Evolutionary conservation across 1,139 yeast species (phyloP).

Genomic region (Sugiyamaella paludigena): DNA sequence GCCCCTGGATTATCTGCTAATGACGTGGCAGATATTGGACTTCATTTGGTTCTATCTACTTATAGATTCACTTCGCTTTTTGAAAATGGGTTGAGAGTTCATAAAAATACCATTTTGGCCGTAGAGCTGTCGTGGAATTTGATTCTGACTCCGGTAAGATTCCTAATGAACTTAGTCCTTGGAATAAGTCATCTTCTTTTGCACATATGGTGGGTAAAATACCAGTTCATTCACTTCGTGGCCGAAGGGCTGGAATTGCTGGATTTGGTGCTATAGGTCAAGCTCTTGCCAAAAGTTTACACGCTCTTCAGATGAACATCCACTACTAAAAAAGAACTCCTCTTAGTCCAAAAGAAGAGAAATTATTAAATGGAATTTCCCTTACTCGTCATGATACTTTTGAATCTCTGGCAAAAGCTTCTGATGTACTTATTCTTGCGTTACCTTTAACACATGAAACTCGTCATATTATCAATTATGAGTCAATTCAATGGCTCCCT

Average conservation of each 20-base stretch:
- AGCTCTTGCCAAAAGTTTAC: constrained; percentile 56
- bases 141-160: constrained; percentile 30
- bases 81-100: constrained; percentile 43
- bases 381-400: constrained; percentile 44
- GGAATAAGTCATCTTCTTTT: constrained; percentile 9
- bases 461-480: constrained; percentile 50
- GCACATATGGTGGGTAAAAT: constrained; percentile 21
- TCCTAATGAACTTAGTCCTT: constrained; percentile 37
- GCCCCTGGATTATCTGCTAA: constrained; percentile 52
- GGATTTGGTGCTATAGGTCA: constrained; percentile 82
- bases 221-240: constrained; percentile 42
- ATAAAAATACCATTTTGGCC: constrained; percentile 45
- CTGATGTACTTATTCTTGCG: constrained; percentile 63
- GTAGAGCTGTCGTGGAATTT: constrained; percentile 33
- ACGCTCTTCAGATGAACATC: constrained; percentile 63
- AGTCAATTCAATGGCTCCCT: constrained; percentile 48
- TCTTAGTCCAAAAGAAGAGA: constrained; percentile 3
- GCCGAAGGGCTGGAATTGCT: constrained; percentile 61
- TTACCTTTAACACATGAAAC: constrained; percentile 67
- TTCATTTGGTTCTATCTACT: constrained; percentile 56
- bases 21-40: constrained; percentile 75
- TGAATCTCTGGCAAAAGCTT: constrained; percentile 38
- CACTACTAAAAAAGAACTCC: constrained; percentile 49
- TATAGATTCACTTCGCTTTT: constrained; percentile 60
- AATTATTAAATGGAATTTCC: constrained; percentile 2